Percentiles rank a stretch among this genome's conserved stretches.
phyloP scores from a whole-genome alignment of 2,329 filamentous ascomycete genomes.

The Allantophomopsis lycopodina region DNA sequence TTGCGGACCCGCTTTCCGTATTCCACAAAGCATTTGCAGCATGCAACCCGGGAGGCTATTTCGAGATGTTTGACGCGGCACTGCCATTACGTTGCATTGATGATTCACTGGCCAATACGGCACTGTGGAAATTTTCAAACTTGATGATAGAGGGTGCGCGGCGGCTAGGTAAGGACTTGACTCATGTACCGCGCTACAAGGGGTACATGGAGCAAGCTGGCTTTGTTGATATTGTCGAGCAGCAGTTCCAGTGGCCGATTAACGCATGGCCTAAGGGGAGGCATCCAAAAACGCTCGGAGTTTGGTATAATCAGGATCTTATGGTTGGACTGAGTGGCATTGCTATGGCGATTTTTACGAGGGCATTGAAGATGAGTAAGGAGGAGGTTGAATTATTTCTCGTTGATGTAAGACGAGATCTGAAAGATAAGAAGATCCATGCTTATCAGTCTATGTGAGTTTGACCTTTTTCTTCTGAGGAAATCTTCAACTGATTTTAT shows the following conservation, averaged over 20 bases:
- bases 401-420: neutral
- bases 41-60: neutral
- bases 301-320: neutral
- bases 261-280: conserved; percentile 23
- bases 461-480: neutral
- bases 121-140: neutral
- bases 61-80: conserved; percentile 2
- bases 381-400: neutral
- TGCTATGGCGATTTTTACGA: neutral
- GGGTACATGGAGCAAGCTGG: conserved; percentile 18
- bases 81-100: neutral
- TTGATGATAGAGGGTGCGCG: neutral
- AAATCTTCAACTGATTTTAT: neutral
- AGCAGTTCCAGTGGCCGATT: conserved; percentile 23
- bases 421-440: neutral
- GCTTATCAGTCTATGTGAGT: neutral
- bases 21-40: neutral
- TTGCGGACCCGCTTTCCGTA: neutral
- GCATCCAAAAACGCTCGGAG: conserved; percentile 21
- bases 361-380: neutral
- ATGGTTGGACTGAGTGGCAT: neutral
- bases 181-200: conserved; percentile 3
- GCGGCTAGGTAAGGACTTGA: neutral
- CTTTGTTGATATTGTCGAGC: conserved; percentile 25
- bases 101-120: neutral